Percentiles rank a stretch among this genome's conserved stretches.
phyloP scores from a whole-genome alignment of 2,329 filamentous ascomycete species.

The Didymella segeticola region DNA sequence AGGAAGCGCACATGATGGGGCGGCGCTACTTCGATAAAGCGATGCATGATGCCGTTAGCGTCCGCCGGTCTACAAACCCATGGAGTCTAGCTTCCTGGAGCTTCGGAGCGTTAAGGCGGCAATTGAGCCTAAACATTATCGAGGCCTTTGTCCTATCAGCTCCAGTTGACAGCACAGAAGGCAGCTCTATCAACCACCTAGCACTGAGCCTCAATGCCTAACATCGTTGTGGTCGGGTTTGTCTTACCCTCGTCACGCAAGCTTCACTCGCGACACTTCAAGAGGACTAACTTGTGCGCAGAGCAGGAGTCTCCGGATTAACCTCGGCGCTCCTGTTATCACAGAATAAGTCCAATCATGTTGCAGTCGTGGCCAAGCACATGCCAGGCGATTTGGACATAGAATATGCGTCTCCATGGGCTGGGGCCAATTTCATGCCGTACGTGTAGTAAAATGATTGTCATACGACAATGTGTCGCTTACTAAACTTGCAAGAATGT shows the following conservation, averaged over 20 bases:
- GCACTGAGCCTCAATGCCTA: conserved; percentile 34
- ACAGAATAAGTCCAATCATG: conserved; percentile 11
- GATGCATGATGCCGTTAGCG: conserved; percentile 4
- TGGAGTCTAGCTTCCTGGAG: not conserved
- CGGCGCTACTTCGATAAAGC: not conserved
- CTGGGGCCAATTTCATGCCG: conserved; percentile 71
- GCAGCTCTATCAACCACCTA: too few relatives aligned
- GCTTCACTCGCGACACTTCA: too few relatives aligned
- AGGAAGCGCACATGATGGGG: not conserved
- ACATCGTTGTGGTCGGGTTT: not conserved
- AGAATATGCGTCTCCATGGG: conserved; percentile 91
- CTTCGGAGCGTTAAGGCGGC: conserved; percentile 63
- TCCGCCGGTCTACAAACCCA: not conserved
- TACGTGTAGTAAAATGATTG: not conserved
- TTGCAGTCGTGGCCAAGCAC: conserved; percentile 81
- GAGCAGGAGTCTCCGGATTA: not conserved
- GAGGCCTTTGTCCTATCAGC: too few relatives aligned
- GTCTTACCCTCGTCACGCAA: not conserved
- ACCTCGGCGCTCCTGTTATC: conserved; percentile 67
- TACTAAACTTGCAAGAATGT: conserved; percentile 2
- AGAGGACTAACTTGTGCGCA: not conserved
- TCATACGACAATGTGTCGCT: not conserved
- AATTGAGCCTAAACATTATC: too few relatives aligned
- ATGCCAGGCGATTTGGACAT: conserved; percentile 94
- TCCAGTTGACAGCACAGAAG: too few relatives aligned